phyloP scores from a whole-genome alignment of 2,329 filamentous ascomycete genomes.

The Periconia macrospinosa region DNA sequence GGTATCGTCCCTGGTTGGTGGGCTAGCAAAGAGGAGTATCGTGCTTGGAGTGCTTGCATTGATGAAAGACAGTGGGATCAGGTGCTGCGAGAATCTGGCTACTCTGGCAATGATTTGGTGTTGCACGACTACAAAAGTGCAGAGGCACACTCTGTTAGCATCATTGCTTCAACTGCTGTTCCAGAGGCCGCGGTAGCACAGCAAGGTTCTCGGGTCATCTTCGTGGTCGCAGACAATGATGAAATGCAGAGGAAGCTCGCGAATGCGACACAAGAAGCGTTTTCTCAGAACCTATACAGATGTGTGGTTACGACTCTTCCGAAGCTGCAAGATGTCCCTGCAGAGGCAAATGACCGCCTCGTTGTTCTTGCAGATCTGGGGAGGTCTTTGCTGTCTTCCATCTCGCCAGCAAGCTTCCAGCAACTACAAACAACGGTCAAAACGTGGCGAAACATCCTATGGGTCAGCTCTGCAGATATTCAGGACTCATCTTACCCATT shows the following conservation, averaged over 20 bases:
- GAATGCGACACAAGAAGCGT: no score
- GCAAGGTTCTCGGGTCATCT: no score
- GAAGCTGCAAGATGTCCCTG: no score
- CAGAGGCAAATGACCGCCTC: no score
- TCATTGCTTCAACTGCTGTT: slow-evolving; percentile 1
- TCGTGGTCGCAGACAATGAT: no score
- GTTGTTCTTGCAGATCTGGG: background rate
- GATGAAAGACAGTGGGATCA: slow-evolving; percentile 28
- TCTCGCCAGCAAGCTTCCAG: background rate
- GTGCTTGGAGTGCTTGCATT: slow-evolving; percentile 16
- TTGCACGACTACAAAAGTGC: background rate
- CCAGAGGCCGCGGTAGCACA: no score
- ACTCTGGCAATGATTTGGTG: slow-evolving; percentile 23
- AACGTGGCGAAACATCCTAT: slow-evolving; percentile 6
- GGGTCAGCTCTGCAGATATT: slow-evolving; percentile 4
- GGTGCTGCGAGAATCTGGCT: slow-evolving; percentile 33
- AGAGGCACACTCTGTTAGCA: background rate
- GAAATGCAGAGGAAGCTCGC: no score
- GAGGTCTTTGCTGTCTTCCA: background rate
- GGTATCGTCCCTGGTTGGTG: slow-evolving; percentile 19
- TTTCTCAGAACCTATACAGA: no score
- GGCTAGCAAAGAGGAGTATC: background rate
- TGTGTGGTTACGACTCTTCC: no score
- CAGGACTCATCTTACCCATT: no score
- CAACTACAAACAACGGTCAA: background rate